These are phyloP conservation scores for Kwoniella shivajii DNA, from an alignment of 1,284 basidiomycete species.

Conservation along the genomic window DNA sequence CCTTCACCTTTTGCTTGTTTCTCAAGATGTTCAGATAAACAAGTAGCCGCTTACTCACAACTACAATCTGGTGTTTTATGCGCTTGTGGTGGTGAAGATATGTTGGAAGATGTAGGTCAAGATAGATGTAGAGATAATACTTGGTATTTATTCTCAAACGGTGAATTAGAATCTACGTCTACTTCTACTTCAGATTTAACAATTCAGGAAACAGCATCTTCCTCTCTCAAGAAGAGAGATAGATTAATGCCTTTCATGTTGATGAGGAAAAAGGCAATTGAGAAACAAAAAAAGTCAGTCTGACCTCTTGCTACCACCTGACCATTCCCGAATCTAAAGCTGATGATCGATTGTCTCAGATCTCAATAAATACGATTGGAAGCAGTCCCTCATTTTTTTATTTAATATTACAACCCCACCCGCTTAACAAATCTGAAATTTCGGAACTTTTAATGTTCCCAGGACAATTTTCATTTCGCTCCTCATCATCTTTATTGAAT, in stretches of 20 bases:
- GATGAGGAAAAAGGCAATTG: conserved; percentile 6
- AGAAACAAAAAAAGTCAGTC: conserved; percentile 5
- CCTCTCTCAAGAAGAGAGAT: conserved; percentile 7
- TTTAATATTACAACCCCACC: too few relatives aligned
- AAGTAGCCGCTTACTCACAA: conserved; percentile 15
- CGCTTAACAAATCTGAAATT: too few relatives aligned
- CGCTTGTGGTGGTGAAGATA: conserved; percentile 10
- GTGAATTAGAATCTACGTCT: neutral
- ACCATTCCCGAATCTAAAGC: too few relatives aligned
- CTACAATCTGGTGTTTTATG: conserved; percentile 8
- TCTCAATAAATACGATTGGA: too few relatives aligned
- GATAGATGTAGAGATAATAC: conserved; percentile 11
- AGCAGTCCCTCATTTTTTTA: too few relatives aligned
- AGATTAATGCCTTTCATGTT: conserved; percentile 8
- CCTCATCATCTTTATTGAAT: too few relatives aligned
- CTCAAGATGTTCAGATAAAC: conserved; percentile 10
- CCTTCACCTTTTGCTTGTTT: conserved; percentile 16
- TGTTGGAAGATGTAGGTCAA: conserved; percentile 7
- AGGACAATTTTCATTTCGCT: too few relatives aligned
- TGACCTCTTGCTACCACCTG: neutral
- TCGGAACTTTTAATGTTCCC: too few relatives aligned
- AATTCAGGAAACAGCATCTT: neutral
- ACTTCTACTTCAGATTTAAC: neutral
- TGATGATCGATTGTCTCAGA: neutral
- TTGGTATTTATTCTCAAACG: conserved; percentile 15